Evolutionary conservation across 352 stramenopile species (phyloP), one percentile per base, ranked within the genome.

Genomic region (Thalassiosira hispida): DNA sequence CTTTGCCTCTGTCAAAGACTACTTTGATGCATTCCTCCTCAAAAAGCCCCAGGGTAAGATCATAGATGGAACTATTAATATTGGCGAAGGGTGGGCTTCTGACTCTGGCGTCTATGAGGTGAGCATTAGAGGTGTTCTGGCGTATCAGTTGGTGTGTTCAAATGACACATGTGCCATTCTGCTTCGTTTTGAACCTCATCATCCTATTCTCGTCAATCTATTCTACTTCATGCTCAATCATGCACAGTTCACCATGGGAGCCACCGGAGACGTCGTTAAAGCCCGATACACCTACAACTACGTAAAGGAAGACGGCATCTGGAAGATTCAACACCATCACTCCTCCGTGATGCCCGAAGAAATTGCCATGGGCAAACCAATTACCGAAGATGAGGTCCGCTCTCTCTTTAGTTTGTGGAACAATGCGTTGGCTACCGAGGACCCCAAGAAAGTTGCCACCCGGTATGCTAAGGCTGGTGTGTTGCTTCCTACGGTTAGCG

Each of bases 301-400:
- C 33, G 57, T 86, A 9, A 82, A 73, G 35, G 84, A 90, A 63
- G 80, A 82, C 71, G 73, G 71, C 11, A 53, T 86, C 25, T 90
- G 83, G 83, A 87, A 90, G 65, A 90, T 90, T 73, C 44, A 62
- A 52, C 83, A 90, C 33, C 83, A 90, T 35, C 83, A 90, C 46
- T 87, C 79, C 18, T 77, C 20, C 1, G 51, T 73, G 18, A 65
- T 73, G 65, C 65, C 65, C 11, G 52, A 71, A 52, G 51, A 47
- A 38, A 56, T 73, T 29, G 46, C 42, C 35, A 81, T 82, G 56
- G 73, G 44, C 57, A 63, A 82, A 33, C 20, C 65, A 6, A 85
- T 84, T 35, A 75, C 57, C 7, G 67, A 81, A 38, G 65, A 73
- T n/a, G 74, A 87, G 66, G 69, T 83, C 20, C 20, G 66, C 18